phyloP scores from a whole-genome alignment of 352 stramenopile species.

The Globisporangium polare region DNA sequence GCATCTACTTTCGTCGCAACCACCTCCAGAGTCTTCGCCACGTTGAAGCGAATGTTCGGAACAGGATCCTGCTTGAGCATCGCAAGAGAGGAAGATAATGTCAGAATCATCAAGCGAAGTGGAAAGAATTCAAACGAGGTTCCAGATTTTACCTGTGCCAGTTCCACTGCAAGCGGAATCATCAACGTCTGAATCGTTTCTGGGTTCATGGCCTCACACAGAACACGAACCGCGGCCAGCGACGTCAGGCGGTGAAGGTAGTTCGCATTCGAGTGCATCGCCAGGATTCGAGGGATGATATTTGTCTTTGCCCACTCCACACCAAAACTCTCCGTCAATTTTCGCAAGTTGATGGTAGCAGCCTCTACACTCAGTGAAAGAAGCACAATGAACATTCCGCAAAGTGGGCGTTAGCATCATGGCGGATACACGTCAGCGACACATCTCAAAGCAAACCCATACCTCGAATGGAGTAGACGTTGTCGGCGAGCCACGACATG shows the following conservation, averaged over 20 bases:
- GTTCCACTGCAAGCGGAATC: constrained; percentile 90
- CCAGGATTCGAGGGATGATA: constrained; percentile 93
- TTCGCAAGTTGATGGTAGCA: constrained; percentile 94
- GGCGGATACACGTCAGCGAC: neutral
- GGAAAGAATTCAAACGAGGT: neutral
- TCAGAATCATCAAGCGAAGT: constrained; percentile 17
- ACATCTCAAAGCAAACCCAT: neutral
- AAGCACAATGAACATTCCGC: neutral
- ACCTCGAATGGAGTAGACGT: constrained; percentile 95
- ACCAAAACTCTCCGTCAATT: constrained; percentile 93
- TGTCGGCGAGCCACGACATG: constrained; percentile 96
- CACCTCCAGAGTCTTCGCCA: constrained; percentile 94
- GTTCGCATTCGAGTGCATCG: constrained; percentile 92
- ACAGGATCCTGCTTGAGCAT: constrained; percentile 77
- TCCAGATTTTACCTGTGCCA: constrained; percentile 72
- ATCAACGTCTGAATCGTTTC: constrained; percentile 84
- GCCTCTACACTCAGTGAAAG: constrained; percentile 49
- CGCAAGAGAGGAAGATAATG: constrained; percentile 10
- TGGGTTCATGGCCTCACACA: constrained; percentile 70
- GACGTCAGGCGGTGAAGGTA: constrained; percentile 95
- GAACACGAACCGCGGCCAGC: constrained; percentile 84
- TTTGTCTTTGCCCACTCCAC: constrained; percentile 93
- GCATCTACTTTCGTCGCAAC: constrained; percentile 75
- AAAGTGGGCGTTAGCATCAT: neutral
- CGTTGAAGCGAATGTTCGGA: constrained; percentile 99